phyloP scores from a whole-genome alignment of 225 moss, liverwort and hornwort species.

The Sphagnum tenellum region DNA sequence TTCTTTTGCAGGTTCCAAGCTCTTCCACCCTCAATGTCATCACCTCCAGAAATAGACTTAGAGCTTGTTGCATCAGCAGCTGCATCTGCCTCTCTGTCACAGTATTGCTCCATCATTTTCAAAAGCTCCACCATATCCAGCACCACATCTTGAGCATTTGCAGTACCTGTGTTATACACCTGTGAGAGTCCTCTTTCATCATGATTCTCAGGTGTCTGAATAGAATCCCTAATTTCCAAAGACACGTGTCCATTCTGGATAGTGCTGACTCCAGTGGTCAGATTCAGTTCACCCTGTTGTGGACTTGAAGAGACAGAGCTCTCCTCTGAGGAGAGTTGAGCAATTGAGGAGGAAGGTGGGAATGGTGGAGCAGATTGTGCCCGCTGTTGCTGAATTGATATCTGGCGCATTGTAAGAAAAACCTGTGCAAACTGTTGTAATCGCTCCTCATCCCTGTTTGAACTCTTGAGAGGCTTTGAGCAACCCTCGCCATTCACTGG shows the following conservation, averaged over 20 bases:
- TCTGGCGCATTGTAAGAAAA: conserved; percentile 60
- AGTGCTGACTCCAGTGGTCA: not conserved
- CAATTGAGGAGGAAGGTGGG: conserved; percentile 27
- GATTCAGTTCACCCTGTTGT: conserved; percentile 1
- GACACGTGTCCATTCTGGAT: too few relatives aligned
- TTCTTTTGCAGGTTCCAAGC: conserved; percentile 17
- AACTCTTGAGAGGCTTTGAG: conserved; percentile 11
- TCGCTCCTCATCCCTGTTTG: conserved; percentile 40
- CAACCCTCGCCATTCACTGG: not conserved
- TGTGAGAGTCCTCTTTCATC: too few relatives aligned
- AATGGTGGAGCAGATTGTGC: conserved; percentile 72
- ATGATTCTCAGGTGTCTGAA: too few relatives aligned
- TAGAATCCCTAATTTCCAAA: too few relatives aligned
- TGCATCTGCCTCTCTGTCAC: conserved; percentile 19
- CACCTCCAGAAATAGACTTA: conserved; percentile 13
- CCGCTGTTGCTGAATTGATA: conserved; percentile 61
- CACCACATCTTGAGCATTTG: conserved; percentile 25
- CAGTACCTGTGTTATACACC: too few relatives aligned
- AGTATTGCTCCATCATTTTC: conserved; percentile 43
- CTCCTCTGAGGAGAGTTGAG: too few relatives aligned
- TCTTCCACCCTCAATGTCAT: conserved; percentile 8
- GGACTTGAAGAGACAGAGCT: not conserved
- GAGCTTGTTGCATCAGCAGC: conserved; percentile 18
- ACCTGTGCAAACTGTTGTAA: conserved; percentile 73
- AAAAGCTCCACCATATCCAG: conserved; percentile 60